Evolutionary conservation across 2,329 filamentous ascomycete genomes (phyloP), one percentile per base, ranked within the genome.

Genomic region (Penicillium sp.): DNA sequence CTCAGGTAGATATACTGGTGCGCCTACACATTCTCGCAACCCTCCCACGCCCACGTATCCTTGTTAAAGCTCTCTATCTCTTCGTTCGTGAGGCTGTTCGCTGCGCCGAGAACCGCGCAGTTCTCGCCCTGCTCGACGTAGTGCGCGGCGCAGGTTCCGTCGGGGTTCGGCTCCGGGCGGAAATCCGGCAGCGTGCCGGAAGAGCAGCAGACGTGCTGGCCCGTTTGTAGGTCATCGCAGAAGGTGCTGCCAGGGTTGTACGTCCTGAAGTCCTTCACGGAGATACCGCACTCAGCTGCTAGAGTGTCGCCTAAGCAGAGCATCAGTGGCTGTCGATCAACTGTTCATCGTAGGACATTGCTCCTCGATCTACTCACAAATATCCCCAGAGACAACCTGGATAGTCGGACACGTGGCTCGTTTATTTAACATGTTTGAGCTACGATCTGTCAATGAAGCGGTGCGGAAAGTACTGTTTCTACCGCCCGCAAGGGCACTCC

Each of bases 1-100:
- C n/a, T n/a, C n/a, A n/a, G n/a, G n/a, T n/a, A n/a, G n/a, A n/a
- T n/a, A n/a, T n/a, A n/a, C n/a, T n/a, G n/a, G n/a, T n/a, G n/a
- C n/a, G n/a, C 27, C 27, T 9, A 53, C 11, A 78, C 55, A 19
- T 62, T 47, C 8, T 61, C 43, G 53, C 76, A 78, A 10, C 71
- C 73, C 13, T 46, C 62, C 73, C 72, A 76, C 14, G 68, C 74
- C 76, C 74, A 78, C 7, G 75, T 78, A 1, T 70, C 63, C 29
- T 66, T 68, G 53, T 78, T 77, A 16, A 64, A 70, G 4, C 46
- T 47, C 13, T 71, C 63, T n/a, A 81, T 65, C 2, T 75, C 64
- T 18, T 49, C 30, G 23, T n/a, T 16, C 13, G 36, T 42, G 4
- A 49, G 13, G 30, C 47, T 2, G 32, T 49, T 49, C 3, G 47